These are phyloP conservation scores for Eremomyces bilateralis DNA, from an alignment of 495 filamentous ascomycete species.

Conservation along the genomic window DNA sequence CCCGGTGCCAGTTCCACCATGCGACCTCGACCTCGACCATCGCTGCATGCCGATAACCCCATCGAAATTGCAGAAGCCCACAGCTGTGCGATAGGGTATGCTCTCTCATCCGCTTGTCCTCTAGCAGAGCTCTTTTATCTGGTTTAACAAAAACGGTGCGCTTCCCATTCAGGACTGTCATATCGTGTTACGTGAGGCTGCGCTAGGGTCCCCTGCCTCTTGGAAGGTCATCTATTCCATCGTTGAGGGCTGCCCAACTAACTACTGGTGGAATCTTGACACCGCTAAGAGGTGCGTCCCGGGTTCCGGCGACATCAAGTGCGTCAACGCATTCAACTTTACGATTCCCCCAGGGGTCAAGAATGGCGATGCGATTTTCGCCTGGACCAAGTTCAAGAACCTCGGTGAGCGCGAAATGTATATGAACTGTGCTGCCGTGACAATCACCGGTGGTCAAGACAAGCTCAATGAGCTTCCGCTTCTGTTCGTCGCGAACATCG, in stretches of 20 bases:
- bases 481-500: slow-evolving; percentile 38
- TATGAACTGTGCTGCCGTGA: slow-evolving; percentile 35
- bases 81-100: not conserved
- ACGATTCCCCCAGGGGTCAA: slow-evolving; percentile 19
- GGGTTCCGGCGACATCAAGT: too few relatives aligned
- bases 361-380: slow-evolving; percentile 28
- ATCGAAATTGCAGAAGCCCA: not conserved
- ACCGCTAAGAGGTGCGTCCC: too few relatives aligned
- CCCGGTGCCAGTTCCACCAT: not conserved
- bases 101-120: not conserved
- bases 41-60: not conserved
- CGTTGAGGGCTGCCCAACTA: too few relatives aligned
- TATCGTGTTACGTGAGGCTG: too few relatives aligned
- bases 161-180: too few relatives aligned
- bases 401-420: slow-evolving; percentile 36
- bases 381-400: slow-evolving; percentile 41
- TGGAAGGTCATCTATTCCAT: too few relatives aligned
- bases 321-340: too few relatives aligned
- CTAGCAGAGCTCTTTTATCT: not conserved
- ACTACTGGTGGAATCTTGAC: too few relatives aligned
- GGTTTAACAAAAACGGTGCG: too few relatives aligned
- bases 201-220: too few relatives aligned
- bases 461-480: slow-evolving; percentile 22
- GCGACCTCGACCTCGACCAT: not conserved
- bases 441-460: slow-evolving; percentile 24